Percentiles rank a stretch among this genome's conserved stretches.
Conservation (phyloP, 495 filamentous ascomycete species). For the Cairneyella variabilis region DNA sequence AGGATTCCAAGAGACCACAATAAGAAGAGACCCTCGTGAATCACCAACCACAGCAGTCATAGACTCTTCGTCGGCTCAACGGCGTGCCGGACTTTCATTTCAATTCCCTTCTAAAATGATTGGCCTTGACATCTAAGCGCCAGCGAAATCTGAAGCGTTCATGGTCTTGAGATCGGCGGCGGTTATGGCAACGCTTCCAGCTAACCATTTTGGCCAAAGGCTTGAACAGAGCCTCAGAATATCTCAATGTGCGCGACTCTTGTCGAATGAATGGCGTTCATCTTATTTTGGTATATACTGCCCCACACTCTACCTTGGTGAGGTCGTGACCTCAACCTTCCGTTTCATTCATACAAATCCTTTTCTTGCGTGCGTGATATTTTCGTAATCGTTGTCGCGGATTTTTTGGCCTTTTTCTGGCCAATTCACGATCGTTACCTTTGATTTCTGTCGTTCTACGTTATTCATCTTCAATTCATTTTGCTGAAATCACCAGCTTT, state of each 20-base stretch:
- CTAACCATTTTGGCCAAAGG: conserved; percentile 15
- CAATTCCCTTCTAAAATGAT: not conserved
- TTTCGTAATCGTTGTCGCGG: conserved; percentile 18
- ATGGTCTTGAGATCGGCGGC: conserved; percentile 6
- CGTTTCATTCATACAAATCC: conserved; percentile 21
- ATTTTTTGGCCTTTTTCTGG: conserved; percentile 7
- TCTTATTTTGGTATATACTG: conserved; percentile 11
- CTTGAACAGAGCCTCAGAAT: conserved; percentile 13
- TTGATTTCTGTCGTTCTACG: conserved; percentile 10
- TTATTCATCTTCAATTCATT: not conserved
- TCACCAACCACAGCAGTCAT: not conserved
- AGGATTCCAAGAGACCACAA: too few species aligned
- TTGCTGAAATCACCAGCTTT: too few species aligned
- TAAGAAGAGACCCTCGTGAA: too few species aligned
- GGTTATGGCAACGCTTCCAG: conserved; percentile 18
- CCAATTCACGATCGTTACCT: conserved; percentile 24
- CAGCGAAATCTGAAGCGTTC: not conserved
- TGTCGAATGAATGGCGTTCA: conserved; percentile 19
- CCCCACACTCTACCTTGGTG: not conserved
- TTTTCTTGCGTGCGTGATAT: conserved; percentile 1
- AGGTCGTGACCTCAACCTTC: conserved; percentile 21
- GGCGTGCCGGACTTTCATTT: not conserved
- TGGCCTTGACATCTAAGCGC: conserved; percentile 10
- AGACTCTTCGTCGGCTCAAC: not conserved
- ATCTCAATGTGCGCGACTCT: conserved; percentile 15